These are phyloP conservation scores for Aspergillus phoenicis DNA, from an alignment of 2,329 filamentous ascomycete species.

Conservation along the genomic window DNA sequence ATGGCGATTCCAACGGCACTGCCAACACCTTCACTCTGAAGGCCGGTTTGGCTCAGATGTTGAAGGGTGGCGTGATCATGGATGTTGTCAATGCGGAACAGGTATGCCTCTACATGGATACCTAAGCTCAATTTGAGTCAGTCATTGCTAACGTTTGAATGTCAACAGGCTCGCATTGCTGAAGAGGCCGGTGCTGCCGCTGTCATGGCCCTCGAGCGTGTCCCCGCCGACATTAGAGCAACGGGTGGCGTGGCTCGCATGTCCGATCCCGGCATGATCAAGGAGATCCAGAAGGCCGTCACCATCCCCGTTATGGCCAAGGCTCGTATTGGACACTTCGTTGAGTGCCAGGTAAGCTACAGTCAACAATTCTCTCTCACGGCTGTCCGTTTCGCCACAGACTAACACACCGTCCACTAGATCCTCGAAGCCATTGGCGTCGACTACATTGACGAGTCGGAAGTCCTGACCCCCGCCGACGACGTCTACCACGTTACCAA, in stretches of 20 bases:
- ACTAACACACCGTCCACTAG: conserved; percentile 44
- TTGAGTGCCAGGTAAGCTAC: conserved; percentile 77
- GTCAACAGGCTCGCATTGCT: conserved; percentile 78
- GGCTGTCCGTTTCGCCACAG: not conserved
- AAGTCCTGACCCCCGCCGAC: conserved; percentile 95
- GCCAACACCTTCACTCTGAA: conserved; percentile 79
- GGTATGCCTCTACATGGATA: conserved; percentile 43
- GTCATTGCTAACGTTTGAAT: not conserved
- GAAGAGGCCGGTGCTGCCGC: conserved; percentile 94
- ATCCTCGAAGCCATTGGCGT: conserved; percentile 93
- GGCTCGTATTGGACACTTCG: conserved; percentile 94
- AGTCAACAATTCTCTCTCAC: not conserved
- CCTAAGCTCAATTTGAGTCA: not conserved
- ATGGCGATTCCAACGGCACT: conserved; percentile 33
- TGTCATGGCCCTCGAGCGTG: conserved; percentile 98
- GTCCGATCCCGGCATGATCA: conserved; percentile 93
- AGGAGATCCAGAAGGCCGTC: conserved; percentile 89
- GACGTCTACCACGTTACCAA: conserved; percentile 91
- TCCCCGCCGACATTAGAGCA: conserved; percentile 90
- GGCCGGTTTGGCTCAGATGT: conserved; percentile 92
- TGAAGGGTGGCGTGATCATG: conserved; percentile 99
- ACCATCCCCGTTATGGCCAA: conserved; percentile 99
- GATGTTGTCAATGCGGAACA: conserved; percentile 92
- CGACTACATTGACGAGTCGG: conserved; percentile 97
- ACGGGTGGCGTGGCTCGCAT: conserved; percentile 95